phyloP scores from a whole-genome alignment of 2,329 filamentous ascomycete species.

The Botrytis galanthina region DNA sequence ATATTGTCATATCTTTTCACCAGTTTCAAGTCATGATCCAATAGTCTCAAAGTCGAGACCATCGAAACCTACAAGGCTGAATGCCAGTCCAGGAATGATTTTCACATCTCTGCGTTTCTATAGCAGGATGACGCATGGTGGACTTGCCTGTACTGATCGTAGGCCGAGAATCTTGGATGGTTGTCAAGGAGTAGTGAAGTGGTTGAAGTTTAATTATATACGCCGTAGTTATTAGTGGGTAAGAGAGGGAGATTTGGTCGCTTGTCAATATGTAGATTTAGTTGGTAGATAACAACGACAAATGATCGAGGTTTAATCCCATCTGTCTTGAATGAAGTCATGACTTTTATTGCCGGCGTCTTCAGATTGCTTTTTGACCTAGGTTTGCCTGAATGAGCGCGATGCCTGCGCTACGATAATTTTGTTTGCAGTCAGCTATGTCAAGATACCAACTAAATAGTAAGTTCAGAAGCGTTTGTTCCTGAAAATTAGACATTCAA shows the following conservation, averaged over 20 bases:
- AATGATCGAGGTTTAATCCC: neutral
- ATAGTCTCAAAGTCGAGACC: no score
- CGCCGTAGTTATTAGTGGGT: neutral
- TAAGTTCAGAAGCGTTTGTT: neutral
- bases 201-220: neutral
- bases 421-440: neutral
- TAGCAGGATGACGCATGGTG: neutral
- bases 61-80: neutral
- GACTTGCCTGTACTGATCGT: neutral
- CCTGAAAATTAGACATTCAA: neutral
- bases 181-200: neutral
- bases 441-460: no score
- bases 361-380: neutral
- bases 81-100: neutral
- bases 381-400: neutral
- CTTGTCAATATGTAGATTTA: neutral
- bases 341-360: neutral
- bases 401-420: no score
- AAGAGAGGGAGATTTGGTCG: neutral
- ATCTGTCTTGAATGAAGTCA: neutral
- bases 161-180: neutral
- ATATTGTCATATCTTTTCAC: no score
- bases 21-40: no score
- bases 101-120: neutral
- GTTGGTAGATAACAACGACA: neutral